Evolutionary conservation across 1,284 basidiomycete species (phyloP), one percentile per base, ranked within the genome.

Genomic region (Coriolopsis trogii): DNA sequence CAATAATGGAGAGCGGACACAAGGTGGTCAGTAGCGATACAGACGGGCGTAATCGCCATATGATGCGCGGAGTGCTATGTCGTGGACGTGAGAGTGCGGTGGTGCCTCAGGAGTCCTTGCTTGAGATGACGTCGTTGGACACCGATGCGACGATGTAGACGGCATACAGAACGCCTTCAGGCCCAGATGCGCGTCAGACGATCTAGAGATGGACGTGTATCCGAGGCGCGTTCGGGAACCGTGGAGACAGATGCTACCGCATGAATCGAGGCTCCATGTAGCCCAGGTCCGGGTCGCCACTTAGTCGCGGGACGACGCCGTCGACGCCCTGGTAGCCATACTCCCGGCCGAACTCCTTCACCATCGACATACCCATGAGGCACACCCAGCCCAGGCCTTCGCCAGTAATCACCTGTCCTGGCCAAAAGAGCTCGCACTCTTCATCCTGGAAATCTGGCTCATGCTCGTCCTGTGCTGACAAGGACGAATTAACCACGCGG

Each of bases 331-430:
- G 73, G 70, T 91, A 91, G 13, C 84, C 86, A 66, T 84, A 83
- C 26, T 80, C 76, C 63, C 81, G 82, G 54, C 87, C 87, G 61
- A 87, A 86, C 64, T 91, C 88, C 60, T 78, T 82, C 63, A 91
- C 80, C 88, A 91, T 91, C 34, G 87, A 84, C 64, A 85, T 87
- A 57, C 87, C 88, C 79, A 91, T 82, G 34, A 85, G 72, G 66
- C 87, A 89, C 13, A 89, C 81, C 88, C 88, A 91, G 15, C 84
- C 88, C 25, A 91, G 73, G 42, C 88, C 87, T 65, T 88, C 84
- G 42, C 86, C 87, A 25, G 79, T 85, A 42, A 82, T 72, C 37
- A 78, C 74, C 60, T 88, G 82, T 30, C 81, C 80, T 0, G 88
- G 89, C 89, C 88, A 91, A 64, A 82, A 87, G 15, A 91, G 73